Base-by-base conservation (phyloP, 2,329 filamentous ascomycete species). In the Xylariaceae sp. region DNA sequence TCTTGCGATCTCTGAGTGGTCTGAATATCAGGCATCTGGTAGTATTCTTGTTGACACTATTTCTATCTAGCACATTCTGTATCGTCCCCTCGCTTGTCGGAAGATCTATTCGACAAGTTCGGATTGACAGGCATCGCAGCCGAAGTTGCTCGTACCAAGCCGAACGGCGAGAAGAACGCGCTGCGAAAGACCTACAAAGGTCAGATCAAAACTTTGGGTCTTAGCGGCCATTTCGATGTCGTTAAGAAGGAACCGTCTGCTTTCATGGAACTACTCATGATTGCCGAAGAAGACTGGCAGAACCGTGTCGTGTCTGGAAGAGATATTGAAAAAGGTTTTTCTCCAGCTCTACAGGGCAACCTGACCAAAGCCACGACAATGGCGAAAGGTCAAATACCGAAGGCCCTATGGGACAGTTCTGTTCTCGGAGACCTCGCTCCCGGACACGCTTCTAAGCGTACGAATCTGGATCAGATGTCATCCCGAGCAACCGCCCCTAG, bases 111-210 rank as follows among this genome's bases (percentile, higher is more conserved):
- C 68, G 78, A 81, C 61, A 76, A 80, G 69, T 88, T 84, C 72
- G 76, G 77, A 67, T 74, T 88, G 64, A 76, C 78, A 52, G 74
- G 72, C 55, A 78, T 88, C 57, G 84, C 85, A 59, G 79, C 80
- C 59, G 81, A 85, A 64, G 83, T 87, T 47, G 85, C 85, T 62
- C 80, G 85, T 62, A 82, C 82, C 56, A 82, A 85, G 69, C 82
- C 84, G 11, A 85, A 85, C 70, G 85, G 85, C 64, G 82, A 86
- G 71, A 87, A 87, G 77, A 87, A 87, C 68, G 82, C 82, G 64
- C 76, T 88, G 53, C 80, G 85, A 30, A 87, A 87, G 71, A 87
- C 84, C 13, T 88, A 87, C 76, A 88, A 88, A 72, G 84, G 84
- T 55, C 83, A 87, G 65, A 84, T 88, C 71, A 87, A 87, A 76